A percentile compares a stretch with the other conserved stretches of the same genome.
phyloP scores from a whole-genome alignment of 257 asterid genomes.

The Leonotis leonurus region DNA sequence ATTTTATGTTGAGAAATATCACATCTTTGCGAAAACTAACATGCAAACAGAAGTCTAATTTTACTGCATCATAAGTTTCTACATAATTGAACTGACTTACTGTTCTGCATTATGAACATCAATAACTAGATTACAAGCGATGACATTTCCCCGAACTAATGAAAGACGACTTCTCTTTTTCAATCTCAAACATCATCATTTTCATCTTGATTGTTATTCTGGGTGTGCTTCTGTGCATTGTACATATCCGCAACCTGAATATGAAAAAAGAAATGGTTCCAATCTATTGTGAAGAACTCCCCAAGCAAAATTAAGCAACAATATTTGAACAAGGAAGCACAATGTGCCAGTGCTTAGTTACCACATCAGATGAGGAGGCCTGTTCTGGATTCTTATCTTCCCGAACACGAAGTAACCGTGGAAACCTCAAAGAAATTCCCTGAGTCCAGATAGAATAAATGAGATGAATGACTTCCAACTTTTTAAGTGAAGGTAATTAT shows the following conservation, averaged over 20 bases:
- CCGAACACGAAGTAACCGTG: conserved; percentile 72
- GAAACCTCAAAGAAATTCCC: conserved; percentile 91
- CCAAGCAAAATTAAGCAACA: neutral
- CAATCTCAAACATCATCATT: conserved; percentile 48
- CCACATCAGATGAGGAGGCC: conserved; percentile 81
- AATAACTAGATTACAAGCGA: conserved; percentile 12
- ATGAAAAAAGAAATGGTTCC: conserved; percentile 11
- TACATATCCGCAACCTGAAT: conserved; percentile 81
- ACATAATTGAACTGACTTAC: conserved; percentile 16
- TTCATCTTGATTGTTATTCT: conserved; percentile 39
- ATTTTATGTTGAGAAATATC: neutral
- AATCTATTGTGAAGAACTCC: neutral
- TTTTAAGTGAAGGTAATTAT: neutral
- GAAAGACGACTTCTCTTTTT: conserved; percentile 1
- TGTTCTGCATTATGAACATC: neutral
- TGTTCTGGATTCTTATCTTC: conserved; percentile 88
- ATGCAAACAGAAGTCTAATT: neutral
- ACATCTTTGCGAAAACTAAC: neutral
- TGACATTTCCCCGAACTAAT: conserved; percentile 15
- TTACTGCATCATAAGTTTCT: neutral
- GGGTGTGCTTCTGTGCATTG: conserved; percentile 56
- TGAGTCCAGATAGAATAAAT: conserved; percentile 21
- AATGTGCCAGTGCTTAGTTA: conserved; percentile 19
- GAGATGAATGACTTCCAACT: conserved; percentile 2
- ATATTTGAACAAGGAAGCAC: neutral